Evolutionary conservation across 495 filamentous ascomycete species (phyloP), one percentile per base, ranked within the genome.

Genomic region (Talaromyces wortmannii): DNA sequence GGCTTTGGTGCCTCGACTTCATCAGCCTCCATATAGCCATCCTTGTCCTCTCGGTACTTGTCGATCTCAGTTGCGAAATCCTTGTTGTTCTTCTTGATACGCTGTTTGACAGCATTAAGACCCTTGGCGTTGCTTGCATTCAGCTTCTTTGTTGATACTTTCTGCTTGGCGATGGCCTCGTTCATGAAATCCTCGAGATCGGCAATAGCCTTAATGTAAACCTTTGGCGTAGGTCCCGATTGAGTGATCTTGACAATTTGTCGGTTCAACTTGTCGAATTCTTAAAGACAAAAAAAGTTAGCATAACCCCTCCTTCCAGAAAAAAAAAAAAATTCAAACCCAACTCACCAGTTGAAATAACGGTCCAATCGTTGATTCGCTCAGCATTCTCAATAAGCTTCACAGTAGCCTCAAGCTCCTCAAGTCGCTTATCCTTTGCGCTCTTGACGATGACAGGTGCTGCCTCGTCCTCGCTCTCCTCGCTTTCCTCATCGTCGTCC

Each of bases 81-180:
- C 75, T 95, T 92, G 82, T 96, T 97, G 77, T 92, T 95, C 78
- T 95, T 96, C 82, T 92, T 90, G 76, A 97, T 90, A 69, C 86
- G 86, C 72, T 99, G 94, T 76, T 96, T 95, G 60, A 97, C 88
- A 49, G 90, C 89, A 64, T 97, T 99, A 62, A 99, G 81, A 63
- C 91, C 90, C 76, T 91, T 89, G 56, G 91, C 86, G 63, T 91
- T 95, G 66, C 87, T 91, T 43, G 92, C 90, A 71, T 97, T 99
- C 92, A 97, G 95, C 80, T 97, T 97, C 84, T 95, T 96, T 50
- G 88, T 86, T 6, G 91, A 86, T 58, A 92, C 87, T 77, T 97
- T 99, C 70, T 96, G 90, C 77, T 96, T 96, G 63, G 87, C 80
- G 55, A 91, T 82, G 13, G 91, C 87, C 74, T 97, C 95, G 68